Evolutionary conservation across 176 grass and related monocot species (phyloP).

Genomic region (Zizania latifolia): DNA sequence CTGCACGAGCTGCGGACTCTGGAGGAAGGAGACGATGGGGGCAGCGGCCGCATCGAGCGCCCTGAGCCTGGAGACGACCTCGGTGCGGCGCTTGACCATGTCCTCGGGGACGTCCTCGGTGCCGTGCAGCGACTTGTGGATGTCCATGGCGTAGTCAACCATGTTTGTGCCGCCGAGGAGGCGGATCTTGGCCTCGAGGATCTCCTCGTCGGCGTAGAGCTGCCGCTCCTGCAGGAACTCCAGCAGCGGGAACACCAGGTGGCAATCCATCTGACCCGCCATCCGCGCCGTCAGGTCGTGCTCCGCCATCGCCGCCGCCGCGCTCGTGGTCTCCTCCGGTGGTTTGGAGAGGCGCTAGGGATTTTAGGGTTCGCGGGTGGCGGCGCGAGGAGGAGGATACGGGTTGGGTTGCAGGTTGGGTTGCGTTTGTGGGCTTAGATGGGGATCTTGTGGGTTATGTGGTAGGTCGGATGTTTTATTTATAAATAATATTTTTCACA

Average conservation of each 20-base stretch:
- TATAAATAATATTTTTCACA: too few relatives aligned
- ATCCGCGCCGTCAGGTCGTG: conserved; percentile 66
- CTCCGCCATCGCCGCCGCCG: conserved; percentile 36
- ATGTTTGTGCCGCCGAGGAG: conserved; percentile 94
- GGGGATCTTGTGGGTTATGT: not conserved
- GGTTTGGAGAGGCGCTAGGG: too few relatives aligned
- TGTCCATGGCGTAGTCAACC: conserved; percentile 98
- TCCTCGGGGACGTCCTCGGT: conserved; percentile 76
- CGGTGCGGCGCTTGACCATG: conserved; percentile 68
- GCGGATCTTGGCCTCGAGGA: conserved; percentile 80
- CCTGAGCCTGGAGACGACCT: conserved; percentile 69
- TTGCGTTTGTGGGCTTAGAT: too few relatives aligned
- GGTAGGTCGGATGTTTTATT: too few relatives aligned
- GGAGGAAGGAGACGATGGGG: conserved; percentile 71
- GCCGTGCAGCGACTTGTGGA: conserved; percentile 79
- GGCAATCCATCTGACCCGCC: conserved; percentile 59
- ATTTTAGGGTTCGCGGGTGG: too few relatives aligned
- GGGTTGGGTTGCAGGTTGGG: too few relatives aligned
- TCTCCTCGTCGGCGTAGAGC: conserved; percentile 62
- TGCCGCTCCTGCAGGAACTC: conserved; percentile 84
- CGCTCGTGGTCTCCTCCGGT: too few relatives aligned
- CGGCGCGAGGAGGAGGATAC: too few relatives aligned
- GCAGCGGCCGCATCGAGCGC: conserved; percentile 57
- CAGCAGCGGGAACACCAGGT: conserved; percentile 77
- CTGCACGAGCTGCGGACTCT: conserved; percentile 60